phyloP scores from a whole-genome alignment of 2,329 filamentous ascomycete genomes.

The Nemania abortiva region DNA sequence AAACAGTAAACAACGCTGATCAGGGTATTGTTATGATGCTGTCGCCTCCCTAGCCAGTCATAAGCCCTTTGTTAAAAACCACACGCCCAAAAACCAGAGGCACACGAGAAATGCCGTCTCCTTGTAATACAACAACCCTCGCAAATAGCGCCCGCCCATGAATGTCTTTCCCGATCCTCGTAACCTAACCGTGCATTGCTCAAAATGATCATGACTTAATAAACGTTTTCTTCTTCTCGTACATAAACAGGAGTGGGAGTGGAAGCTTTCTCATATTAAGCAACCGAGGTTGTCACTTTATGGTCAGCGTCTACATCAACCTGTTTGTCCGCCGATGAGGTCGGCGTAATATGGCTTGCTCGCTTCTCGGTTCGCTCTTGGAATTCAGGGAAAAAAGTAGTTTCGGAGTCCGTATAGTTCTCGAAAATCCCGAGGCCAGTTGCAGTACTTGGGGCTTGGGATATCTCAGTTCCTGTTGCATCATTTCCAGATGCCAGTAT shows the following conservation, averaged over 20 bases:
- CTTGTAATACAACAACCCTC: slow-evolving; percentile 41
- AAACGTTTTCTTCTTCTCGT: slow-evolving; percentile 43
- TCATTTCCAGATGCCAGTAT: slow-evolving; percentile 23
- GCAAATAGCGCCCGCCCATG: slow-evolving; percentile 44
- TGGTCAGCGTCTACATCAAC: slow-evolving; percentile 32
- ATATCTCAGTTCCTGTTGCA: slow-evolving; percentile 6
- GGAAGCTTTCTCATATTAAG: slow-evolving; percentile 28
- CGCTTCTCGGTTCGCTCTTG: slow-evolving; percentile 36
- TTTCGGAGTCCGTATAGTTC: slow-evolving; percentile 12
- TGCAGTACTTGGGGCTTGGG: not conserved
- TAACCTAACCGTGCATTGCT: slow-evolving; percentile 37
- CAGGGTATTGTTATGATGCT: slow-evolving; percentile 48
- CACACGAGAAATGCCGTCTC: slow-evolving; percentile 28
- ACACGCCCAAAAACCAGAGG: slow-evolving; percentile 35
- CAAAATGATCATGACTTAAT: slow-evolving; percentile 41
- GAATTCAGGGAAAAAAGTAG: slow-evolving; percentile 16
- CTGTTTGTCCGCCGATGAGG: slow-evolving; percentile 35
- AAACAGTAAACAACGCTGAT: slow-evolving; percentile 43
- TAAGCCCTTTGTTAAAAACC: slow-evolving; percentile 29
- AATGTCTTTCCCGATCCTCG: slow-evolving; percentile 40
- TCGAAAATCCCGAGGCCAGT: slow-evolving; percentile 12
- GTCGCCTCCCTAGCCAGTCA: slow-evolving; percentile 25
- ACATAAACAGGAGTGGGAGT: slow-evolving; percentile 36
- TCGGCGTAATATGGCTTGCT: slow-evolving; percentile 25
- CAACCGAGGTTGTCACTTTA: slow-evolving; percentile 41